Percentiles rank a stretch among this genome's conserved stretches.
Conservation (phyloP, 148 eudicot genomes). For the Fagopyrum tataricum region DNA sequence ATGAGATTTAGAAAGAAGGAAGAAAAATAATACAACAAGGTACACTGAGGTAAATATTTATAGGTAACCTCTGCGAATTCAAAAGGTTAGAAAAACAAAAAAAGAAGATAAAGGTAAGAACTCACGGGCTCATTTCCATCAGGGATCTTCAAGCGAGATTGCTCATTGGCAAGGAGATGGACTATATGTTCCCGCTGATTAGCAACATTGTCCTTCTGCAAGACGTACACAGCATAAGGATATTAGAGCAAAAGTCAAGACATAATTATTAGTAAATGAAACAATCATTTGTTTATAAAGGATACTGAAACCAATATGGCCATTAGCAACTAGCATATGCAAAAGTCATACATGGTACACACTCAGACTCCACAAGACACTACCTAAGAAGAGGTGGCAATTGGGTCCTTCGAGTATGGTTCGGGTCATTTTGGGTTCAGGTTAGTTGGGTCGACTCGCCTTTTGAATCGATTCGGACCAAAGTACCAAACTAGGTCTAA, state of each 20-base stretch:
- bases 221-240: conserved; percentile 2
- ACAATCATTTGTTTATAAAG: not conserved
- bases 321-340: not conserved
- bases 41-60: not conserved
- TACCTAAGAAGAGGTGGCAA: not conserved
- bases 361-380: not conserved
- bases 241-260: not conserved
- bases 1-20: not conserved
- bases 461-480: no score
- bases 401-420: no score
- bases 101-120: not conserved
- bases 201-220: conserved; percentile 84
- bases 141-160: conserved; percentile 74
- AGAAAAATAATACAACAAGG: not conserved
- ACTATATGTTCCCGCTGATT: conserved; percentile 96
- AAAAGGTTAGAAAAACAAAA: not conserved
- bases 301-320: not conserved
- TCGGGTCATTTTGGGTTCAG: no score
- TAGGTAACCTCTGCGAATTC: not conserved
- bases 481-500: no score
- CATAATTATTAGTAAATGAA: not conserved
- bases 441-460: no score
- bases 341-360: not conserved
- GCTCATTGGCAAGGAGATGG: conserved; percentile 93
- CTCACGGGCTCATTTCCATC: conserved; percentile 80